These are phyloP conservation scores for Leishmania major DNA, from an alignment of 208 protist genomes.

Conservation along the genomic window DNA sequence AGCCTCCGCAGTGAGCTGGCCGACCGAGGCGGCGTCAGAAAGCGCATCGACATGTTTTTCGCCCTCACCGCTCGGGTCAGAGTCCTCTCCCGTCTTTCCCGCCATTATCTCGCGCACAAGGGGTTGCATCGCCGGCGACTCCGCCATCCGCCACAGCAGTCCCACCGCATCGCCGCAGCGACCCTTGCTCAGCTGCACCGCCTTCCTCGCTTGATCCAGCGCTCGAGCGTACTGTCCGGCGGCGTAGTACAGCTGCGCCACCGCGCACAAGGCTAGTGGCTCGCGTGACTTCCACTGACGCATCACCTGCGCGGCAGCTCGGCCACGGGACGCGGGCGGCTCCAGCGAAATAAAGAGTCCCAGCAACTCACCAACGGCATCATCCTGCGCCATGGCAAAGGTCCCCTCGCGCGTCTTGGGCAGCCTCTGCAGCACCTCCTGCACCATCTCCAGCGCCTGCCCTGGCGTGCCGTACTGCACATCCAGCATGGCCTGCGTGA, in stretches of 20 bases:
- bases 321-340: slow-evolving; percentile 49
- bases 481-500: slow-evolving; percentile 35
- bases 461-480: slow-evolving; percentile 30
- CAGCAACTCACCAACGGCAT: slow-evolving; percentile 60
- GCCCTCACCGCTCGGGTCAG: neutral
- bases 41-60: neutral
- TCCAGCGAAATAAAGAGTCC: slow-evolving; percentile 67
- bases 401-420: slow-evolving; percentile 68
- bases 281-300: slow-evolving; percentile 69
- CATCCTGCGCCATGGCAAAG: slow-evolving; percentile 50
- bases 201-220: slow-evolving; percentile 65
- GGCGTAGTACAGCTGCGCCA: slow-evolving; percentile 76
- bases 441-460: slow-evolving; percentile 63
- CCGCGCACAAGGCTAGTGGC: slow-evolving; percentile 64
- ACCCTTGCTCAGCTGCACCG: slow-evolving; percentile 39
- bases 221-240: slow-evolving; percentile 60
- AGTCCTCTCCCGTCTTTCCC: slow-evolving; percentile 2
- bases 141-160: slow-evolving; percentile 68
- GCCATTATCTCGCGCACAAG: slow-evolving; percentile 17
- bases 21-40: neutral
- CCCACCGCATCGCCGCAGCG: slow-evolving; percentile 67
- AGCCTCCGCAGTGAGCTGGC: neutral
- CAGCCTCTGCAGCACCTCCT: slow-evolving; percentile 61
- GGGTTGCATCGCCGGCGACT: slow-evolving; percentile 23
- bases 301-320: slow-evolving; percentile 71